Base-by-base conservation (phyloP, 148 eudicot species). In the Vaccinium vitisidaea region DNA sequence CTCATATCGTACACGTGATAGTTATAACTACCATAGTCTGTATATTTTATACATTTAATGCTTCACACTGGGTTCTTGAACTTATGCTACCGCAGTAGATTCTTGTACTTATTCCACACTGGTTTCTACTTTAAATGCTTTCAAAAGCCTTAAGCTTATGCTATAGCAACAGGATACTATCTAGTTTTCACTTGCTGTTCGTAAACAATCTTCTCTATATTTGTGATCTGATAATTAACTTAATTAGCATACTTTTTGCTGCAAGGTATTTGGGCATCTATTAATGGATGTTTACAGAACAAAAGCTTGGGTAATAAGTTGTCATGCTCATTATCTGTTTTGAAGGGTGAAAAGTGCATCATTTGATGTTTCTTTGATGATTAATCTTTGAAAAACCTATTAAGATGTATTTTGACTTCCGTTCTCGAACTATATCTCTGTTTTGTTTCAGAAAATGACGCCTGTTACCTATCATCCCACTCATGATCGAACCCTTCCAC, bases 381-480 rank as follows among this genome's bases (percentile, higher is more conserved):
- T 53, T 67, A n/a, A 55, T 50, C 36, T 74, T 19, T 4, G 1
- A 30, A 30, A 36, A 9, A 18, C 0, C 1, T 19, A 32, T 65
- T 13, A 5, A 73, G 56, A 54, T 74, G 48, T 25, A 13, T 36
- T 14, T 55, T 2, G 14, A 32, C 32, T 80, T 85, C 65, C 25
- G 6, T 79, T 76, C 83, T 89, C 77, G 79, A 32, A 10, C 32
- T 83, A 55, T 80, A 19, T 49, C 21, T 63, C 83, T 85, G 18
- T 76, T 25, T 4, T 61, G 75, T 84, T 15, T 87, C 67, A 93
- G 98, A 94, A 87, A 80, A 86, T 84, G 89, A 90, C 88, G 15
- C 96, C 94, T 59, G 88, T 90, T 13, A 93, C 98, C 65, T 94
- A 94, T 83, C 93, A 87, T 88, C 98, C 96, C 65, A 94, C 98